A percentile compares a stretch with the other conserved stretches of the same genome.
phyloP scores from a whole-genome alignment of 192 early-diverging fungal species.

The Allomyces arbusculus region DNA sequence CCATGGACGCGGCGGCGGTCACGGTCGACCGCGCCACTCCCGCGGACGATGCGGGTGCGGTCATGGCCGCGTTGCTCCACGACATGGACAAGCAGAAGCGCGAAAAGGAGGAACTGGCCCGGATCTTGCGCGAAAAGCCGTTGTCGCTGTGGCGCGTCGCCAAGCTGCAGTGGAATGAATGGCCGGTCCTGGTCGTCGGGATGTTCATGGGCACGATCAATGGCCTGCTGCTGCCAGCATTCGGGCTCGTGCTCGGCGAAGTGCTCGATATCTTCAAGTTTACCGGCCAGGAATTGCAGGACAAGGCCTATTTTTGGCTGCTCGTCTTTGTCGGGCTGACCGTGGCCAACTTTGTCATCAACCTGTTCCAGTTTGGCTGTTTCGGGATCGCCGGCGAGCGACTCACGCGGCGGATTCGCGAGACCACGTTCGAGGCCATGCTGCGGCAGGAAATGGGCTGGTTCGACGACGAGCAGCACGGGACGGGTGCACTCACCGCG shows the following conservation, averaged over 20 bases:
- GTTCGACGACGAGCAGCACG: conserved; percentile 29
- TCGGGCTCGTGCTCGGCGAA: conserved; percentile 37
- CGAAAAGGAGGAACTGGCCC: conserved; percentile 7
- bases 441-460: conserved; percentile 30
- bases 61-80: background rate
- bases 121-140: conserved; percentile 16
- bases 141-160: conserved; percentile 32
- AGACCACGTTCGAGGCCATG: conserved; percentile 15
- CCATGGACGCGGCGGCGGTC: too few species aligned
- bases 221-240: conserved; percentile 41
- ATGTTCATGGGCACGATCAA: background rate
- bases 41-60: too few species aligned
- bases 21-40: too few species aligned
- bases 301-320: background rate
- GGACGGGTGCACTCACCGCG: conserved; percentile 16
- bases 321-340: background rate
- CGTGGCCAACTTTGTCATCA: background rate
- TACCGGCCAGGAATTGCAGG: background rate
- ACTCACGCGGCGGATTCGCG: conserved; percentile 18
- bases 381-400: conserved; percentile 17
- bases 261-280: background rate
- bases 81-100: background rate
- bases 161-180: conserved; percentile 28
- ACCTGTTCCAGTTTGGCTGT: background rate
- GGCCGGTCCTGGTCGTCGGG: conserved; percentile 8